Conservation (phyloP, 345 rosid species). For the rapeseed (Brassica napus) region DNA sequence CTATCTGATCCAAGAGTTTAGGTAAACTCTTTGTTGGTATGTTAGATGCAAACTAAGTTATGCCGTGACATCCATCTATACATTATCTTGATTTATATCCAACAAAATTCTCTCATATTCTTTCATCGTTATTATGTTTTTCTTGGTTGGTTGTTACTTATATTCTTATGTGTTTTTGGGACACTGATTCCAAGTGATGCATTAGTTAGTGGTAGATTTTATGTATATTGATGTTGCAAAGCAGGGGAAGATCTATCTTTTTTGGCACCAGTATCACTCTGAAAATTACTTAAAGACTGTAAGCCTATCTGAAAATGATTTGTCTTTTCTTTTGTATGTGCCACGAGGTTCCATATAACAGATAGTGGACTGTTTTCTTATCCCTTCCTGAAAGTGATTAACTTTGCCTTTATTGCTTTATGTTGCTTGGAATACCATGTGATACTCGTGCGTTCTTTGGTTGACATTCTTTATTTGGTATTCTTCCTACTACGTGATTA, state of each 20-base stretch:
- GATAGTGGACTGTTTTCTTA: slow-evolving; percentile 24
- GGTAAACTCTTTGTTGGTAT: not conserved
- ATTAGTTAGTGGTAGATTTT: slow-evolving; percentile 7
- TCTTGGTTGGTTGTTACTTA: not conserved
- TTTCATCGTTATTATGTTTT: not conserved
- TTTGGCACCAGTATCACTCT: slow-evolving; percentile 29
- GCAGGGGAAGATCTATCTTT: slow-evolving; percentile 29
- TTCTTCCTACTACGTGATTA: slow-evolving; percentile 10
- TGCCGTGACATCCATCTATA: slow-evolving; percentile 16
- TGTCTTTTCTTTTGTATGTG: slow-evolving; percentile 20
- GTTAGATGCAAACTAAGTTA: not conserved
- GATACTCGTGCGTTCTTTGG: slow-evolving; percentile 27
- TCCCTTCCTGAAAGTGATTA: slow-evolving; percentile 29
- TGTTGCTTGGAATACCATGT: slow-evolving; percentile 28
- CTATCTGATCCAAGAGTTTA: not conserved
- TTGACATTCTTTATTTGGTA: slow-evolving; percentile 27
- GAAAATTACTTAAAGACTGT: slow-evolving; percentile 26
- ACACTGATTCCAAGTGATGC: not conserved
- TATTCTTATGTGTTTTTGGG: not conserved
- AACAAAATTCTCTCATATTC: not conserved
- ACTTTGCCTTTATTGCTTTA: slow-evolving; percentile 32
- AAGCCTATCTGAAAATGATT: slow-evolving; percentile 31
- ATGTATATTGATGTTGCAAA: slow-evolving; percentile 21
- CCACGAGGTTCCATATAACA: slow-evolving; percentile 36
- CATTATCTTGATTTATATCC: not conserved